Percentiles rank a stretch among this genome's conserved stretches.
phyloP scores from a whole-genome alignment of 192 early-diverging fungal genomes.

The Coemansia sp. region DNA sequence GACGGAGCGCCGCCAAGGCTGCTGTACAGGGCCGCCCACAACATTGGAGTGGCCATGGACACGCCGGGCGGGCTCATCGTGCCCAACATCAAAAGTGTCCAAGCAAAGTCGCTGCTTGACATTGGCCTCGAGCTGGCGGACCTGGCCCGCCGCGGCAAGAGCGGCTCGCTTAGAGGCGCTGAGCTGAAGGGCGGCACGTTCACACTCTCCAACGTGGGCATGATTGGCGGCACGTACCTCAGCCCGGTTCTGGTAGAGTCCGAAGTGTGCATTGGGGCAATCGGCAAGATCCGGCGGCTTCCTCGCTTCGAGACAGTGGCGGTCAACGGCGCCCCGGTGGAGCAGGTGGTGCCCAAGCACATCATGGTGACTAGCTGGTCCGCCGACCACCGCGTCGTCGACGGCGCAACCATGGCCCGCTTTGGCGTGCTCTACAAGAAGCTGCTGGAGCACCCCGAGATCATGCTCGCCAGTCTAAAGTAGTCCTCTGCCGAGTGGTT shows the following conservation, averaged over 20 bases:
- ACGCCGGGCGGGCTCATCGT: constrained; percentile 90
- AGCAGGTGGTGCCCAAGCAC: constrained; percentile 67
- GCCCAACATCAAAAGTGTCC: constrained; percentile 90
- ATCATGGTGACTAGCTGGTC: constrained; percentile 82
- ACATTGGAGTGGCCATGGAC: constrained; percentile 97
- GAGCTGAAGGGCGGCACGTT: constrained; percentile 84
- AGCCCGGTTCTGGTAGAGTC: constrained; percentile 84
- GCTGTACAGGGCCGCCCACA: constrained; percentile 72
- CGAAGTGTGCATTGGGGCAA: constrained; percentile 84
- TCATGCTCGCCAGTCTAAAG: constrained; percentile 61
- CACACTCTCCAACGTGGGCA: constrained; percentile 92
- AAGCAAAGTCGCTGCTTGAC: constrained; percentile 79
- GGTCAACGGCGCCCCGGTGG: constrained; percentile 42
- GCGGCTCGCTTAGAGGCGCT: constrained; percentile 52
- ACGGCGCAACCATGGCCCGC: constrained; percentile 92
- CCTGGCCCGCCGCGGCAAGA: constrained; percentile 60
- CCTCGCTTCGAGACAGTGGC: constrained; percentile 64
- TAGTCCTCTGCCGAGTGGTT: background rate
- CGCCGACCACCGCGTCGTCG: constrained; percentile 94
- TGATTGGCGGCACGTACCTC: constrained; percentile 84
- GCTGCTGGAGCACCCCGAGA: constrained; percentile 76
- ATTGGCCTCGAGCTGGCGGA: constrained; percentile 79
- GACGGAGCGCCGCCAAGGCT: constrained; percentile 52
- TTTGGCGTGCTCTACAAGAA: constrained; percentile 82
- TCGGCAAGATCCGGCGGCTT: constrained; percentile 76